Evolutionary conservation across 805 yeast genomes (phyloP).

Genomic region (Brettanomyces custersianus): DNA sequence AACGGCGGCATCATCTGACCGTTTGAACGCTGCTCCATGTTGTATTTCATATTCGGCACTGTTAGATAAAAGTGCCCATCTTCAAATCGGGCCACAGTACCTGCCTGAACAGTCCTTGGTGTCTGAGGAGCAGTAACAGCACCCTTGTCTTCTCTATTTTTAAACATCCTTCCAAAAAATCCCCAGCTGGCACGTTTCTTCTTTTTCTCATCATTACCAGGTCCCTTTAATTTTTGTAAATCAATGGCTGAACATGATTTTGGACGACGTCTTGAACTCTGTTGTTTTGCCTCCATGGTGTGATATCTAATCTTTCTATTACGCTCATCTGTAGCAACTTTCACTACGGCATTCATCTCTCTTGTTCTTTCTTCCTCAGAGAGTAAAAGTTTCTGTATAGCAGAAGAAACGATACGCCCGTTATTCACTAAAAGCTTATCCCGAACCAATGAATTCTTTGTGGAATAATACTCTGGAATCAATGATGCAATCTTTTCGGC

Average conservation of each 20-base stretch:
- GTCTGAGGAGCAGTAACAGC: no score
- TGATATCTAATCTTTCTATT: no score
- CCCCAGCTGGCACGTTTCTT: neutral
- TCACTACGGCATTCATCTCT: no score
- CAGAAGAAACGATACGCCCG: neutral
- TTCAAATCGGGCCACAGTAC: no score
- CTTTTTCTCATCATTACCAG: neutral
- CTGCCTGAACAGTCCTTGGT: no score
- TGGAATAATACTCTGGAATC: conserved; percentile 25
- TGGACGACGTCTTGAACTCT: no score
- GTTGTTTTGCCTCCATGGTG: no score
- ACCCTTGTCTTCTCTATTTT: neutral
- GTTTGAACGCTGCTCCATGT: no score
- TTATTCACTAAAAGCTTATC: conserved; percentile 3
- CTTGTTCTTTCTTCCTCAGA: conserved; percentile 2
- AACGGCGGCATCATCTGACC: no score
- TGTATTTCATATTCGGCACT: no score
- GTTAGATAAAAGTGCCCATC: no score
- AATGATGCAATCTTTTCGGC: conserved; percentile 30
- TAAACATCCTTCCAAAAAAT: neutral
- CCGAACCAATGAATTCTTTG: conserved; percentile 25
- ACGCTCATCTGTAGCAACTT: no score
- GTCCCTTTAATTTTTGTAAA: neutral
- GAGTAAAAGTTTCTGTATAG: neutral
- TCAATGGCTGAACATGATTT: neutral